phyloP scores from a whole-genome alignment of 768 basidiomycete species.

The Phaeolepiota aurea region DNA sequence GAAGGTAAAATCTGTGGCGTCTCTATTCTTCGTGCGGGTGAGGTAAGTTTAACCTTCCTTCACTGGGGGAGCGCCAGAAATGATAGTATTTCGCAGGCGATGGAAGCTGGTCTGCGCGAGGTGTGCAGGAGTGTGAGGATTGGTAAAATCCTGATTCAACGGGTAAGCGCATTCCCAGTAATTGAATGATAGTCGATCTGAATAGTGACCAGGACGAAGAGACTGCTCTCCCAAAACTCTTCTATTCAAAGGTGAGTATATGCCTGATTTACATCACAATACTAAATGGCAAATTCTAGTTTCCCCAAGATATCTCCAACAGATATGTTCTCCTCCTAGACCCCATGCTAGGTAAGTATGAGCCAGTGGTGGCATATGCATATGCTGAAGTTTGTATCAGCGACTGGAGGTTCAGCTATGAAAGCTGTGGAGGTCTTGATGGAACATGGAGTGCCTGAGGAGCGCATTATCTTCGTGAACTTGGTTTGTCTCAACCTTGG shows the following conservation, averaged over 20 bases:
- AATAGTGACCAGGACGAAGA: slow-evolving; percentile 86
- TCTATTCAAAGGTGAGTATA: slow-evolving; percentile 67
- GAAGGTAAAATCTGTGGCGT: slow-evolving; percentile 96
- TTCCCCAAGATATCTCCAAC: slow-evolving; percentile 86
- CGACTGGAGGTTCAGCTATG: slow-evolving; percentile 95
- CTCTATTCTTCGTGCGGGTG: slow-evolving; percentile 89
- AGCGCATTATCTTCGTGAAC: slow-evolving; percentile 92
- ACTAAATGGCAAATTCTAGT: slow-evolving; percentile 29
- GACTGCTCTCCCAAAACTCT: slow-evolving; percentile 87
- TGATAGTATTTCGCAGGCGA: slow-evolving; percentile 47
- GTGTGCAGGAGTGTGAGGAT: slow-evolving; percentile 92
- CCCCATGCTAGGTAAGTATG: slow-evolving; percentile 83
- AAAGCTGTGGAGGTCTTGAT: slow-evolving; percentile 94
- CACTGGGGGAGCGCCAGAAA: slow-evolving; percentile 3
- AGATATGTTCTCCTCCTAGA: slow-evolving; percentile 93
- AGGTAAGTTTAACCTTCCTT: slow-evolving; percentile 37
- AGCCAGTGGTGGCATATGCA: too few species aligned
- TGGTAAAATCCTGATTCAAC: slow-evolving; percentile 96
- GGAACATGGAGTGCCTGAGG: slow-evolving; percentile 88
- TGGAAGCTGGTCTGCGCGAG: slow-evolving; percentile 95
- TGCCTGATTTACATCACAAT: neutral
- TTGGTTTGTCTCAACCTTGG: slow-evolving; percentile 38
- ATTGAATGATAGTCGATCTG: neutral
- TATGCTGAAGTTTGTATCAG: too few species aligned
- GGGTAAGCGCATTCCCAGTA: slow-evolving; percentile 43